Percentiles rank a stretch among this genome's conserved stretches.
phyloP scores from a whole-genome alignment of 108 stramenopile genomes.

The Skeletonema tropicum region DNA sequence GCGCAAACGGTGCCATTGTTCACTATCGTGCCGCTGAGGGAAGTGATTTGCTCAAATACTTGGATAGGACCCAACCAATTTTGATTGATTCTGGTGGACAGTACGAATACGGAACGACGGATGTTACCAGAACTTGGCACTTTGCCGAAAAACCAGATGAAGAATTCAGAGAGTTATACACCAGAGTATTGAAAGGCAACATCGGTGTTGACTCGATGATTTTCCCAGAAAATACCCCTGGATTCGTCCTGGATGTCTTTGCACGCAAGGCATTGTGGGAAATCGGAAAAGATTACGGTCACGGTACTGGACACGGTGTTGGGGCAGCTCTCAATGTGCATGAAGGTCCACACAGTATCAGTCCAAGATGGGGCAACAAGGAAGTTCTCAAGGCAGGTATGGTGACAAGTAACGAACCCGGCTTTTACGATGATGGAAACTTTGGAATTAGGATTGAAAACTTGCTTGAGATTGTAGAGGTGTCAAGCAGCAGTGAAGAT shows the following conservation, averaged over 20 bases:
- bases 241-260: slow-evolving; percentile 94
- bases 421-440: slow-evolving; percentile 94
- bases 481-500: slow-evolving; percentile 18
- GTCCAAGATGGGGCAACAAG: slow-evolving; percentile 71
- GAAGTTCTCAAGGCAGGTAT: slow-evolving; percentile 92
- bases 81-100: slow-evolving; percentile 95
- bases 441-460: slow-evolving; percentile 98
- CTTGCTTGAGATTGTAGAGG: slow-evolving; percentile 73
- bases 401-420: slow-evolving; percentile 97
- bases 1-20: slow-evolving; percentile 96
- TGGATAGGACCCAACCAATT: slow-evolving; percentile 76
- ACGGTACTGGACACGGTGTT: slow-evolving; percentile 98
- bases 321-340: slow-evolving; percentile 98
- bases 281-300: slow-evolving; percentile 92
- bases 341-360: slow-evolving; percentile 92
- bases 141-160: slow-evolving; percentile 83
- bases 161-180: slow-evolving; percentile 82
- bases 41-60: slow-evolving; percentile 63
- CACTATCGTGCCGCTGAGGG: slow-evolving; percentile 89
- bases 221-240: slow-evolving; percentile 94
- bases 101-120: slow-evolving; percentile 97
- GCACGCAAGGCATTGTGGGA: slow-evolving; percentile 93
- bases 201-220: slow-evolving; percentile 91
- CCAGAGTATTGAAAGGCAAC: slow-evolving; percentile 95
- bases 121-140: slow-evolving; percentile 97